A percentile compares a stretch with the other conserved stretches of the same genome.
Conservation (phyloP, 2,329 filamentous ascomycete genomes). For the Didymella pomorum region DNA sequence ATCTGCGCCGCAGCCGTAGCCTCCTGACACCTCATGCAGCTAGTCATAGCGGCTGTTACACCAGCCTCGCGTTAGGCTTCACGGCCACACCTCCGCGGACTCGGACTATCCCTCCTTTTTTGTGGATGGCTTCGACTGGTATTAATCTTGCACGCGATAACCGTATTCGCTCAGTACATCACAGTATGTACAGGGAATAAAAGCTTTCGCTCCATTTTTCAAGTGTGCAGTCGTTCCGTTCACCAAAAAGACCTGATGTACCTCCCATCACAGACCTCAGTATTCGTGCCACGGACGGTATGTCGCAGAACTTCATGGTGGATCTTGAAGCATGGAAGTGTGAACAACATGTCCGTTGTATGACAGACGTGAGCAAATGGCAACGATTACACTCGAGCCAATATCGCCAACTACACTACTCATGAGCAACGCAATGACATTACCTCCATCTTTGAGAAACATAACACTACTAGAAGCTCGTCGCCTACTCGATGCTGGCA, state of each 20-base stretch:
- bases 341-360: background rate
- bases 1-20: slow-evolving; percentile 8
- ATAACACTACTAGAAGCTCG: slow-evolving; percentile 1
- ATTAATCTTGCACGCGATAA: background rate
- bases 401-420: background rate
- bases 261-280: background rate
- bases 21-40: background rate
- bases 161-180: background rate
- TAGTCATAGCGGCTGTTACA: background rate
- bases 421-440: background rate
- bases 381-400: background rate
- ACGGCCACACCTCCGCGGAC: background rate
- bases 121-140: too few relatives aligned
- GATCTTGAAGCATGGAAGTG: background rate
- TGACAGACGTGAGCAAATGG: too few relatives aligned
- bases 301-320: background rate
- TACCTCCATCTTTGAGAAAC: background rate
- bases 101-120: background rate
- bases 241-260: background rate
- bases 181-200: background rate
- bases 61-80: background rate
- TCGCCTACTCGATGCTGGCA: slow-evolving; percentile 11
- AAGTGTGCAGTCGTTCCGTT: background rate
- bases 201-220: background rate
- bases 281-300: background rate